Base-by-base conservation (phyloP, 2,329 filamentous ascomycete species). In the Cercospora sp. region DNA sequence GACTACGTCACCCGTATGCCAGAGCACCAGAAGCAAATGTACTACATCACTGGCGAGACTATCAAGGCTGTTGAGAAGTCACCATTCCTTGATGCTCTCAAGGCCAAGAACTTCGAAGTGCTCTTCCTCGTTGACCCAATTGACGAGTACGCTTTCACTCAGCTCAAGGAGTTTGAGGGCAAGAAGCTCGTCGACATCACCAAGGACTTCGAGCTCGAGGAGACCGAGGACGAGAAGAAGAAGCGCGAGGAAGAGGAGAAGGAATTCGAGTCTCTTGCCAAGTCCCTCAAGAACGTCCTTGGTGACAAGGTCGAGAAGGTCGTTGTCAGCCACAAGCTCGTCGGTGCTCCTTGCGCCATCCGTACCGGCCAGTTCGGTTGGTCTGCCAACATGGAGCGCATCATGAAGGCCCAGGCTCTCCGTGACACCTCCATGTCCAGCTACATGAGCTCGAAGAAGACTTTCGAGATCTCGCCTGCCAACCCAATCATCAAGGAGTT, bases 371-470 rank as follows among this genome's bases (percentile, higher is more conserved):
- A 98, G 86, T 99, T 99, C 84, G 95, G 95, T 85, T 99, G 95
- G 95, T 98, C 94, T 67, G 95, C 95, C 81, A 99, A 99, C 90
- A 99, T 99, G 95, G 95, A 99, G 89, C 95, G 95, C 88, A 99
- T 99, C 90, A 99, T 99, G 95, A 99, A 99, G 91, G 95, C 95
- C 30, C 95, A 99, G 88, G 95, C 95, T 80, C 94, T 99, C 79
- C 95, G 95, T 86, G 95, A 99, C 86, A 99, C 95, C 76, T 97
- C 94, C 79, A 99, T 99, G 95, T 93, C 89, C 85, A 97, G 93
- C 78, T 99, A 99, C 92, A 99, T 99, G 95, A 96, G 93, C 75
- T 98, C 94, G 82, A 99, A 99, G 94, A 99, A 99, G 93, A 99
- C 95, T 34, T 98, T 99, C 77, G 95, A 99, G 88, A 98, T 99